Conservation (phyloP, 73 alveolate species). For the Paraurostyla sp. region DNA sequence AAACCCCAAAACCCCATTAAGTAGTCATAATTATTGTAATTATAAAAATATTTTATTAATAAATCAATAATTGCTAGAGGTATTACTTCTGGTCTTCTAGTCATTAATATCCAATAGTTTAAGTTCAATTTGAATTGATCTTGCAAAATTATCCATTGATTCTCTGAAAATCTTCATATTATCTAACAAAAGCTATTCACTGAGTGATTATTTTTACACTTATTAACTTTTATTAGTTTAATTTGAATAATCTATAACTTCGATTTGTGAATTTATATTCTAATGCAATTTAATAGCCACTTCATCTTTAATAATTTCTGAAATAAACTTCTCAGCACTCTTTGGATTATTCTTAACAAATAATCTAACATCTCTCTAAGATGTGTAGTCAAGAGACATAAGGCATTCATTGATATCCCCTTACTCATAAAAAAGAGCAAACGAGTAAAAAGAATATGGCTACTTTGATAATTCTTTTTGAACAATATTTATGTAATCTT, state of each 20-base stretch:
- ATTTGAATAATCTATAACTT: background rate
- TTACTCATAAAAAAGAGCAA: slow-evolving; percentile 42
- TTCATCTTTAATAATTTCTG: slow-evolving; percentile 22
- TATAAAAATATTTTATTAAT: too few relatives aligned
- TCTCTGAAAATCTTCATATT: slow-evolving; percentile 30
- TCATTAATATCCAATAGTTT: slow-evolving; percentile 14
- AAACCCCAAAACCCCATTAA: too few relatives aligned
- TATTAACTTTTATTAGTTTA: too few relatives aligned
- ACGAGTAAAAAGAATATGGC: slow-evolving; percentile 30
- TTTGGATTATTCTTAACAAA: slow-evolving; percentile 50
- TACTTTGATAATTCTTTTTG: background rate
- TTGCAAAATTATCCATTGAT: slow-evolving; percentile 28
- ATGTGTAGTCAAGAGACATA: background rate
- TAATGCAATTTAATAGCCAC: slow-evolving; percentile 13
- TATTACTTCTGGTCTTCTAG: background rate
- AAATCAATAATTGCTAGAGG: too few relatives aligned
- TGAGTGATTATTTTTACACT: too few relatives aligned
- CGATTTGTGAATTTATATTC: background rate
- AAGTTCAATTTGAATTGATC: slow-evolving; percentile 17
- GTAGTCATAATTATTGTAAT: too few relatives aligned
- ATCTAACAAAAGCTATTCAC: too few relatives aligned
- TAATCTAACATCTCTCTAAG: slow-evolving; percentile 2
- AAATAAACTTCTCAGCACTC: slow-evolving; percentile 23
- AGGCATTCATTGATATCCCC: slow-evolving; percentile 2
- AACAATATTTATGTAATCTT: background rate